phyloP scores from a whole-genome alignment of 352 stramenopile genomes.

The Vaucheria bursata region DNA sequence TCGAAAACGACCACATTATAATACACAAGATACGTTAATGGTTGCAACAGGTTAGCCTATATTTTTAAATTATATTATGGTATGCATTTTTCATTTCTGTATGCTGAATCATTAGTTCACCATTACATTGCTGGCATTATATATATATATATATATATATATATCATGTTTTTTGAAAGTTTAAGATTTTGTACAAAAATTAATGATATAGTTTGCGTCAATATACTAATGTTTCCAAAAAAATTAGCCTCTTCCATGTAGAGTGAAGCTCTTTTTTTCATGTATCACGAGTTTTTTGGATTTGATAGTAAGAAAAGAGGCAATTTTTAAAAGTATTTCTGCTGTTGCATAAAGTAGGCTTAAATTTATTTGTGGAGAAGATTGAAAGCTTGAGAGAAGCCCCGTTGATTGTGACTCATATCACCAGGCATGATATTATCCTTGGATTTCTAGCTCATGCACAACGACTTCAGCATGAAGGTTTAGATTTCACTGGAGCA shows the following conservation, averaged over 20 bases:
- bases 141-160: no score
- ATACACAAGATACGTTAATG: constrained; percentile 38
- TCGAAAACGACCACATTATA: constrained; percentile 33
- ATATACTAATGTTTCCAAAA: no score
- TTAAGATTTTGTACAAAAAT: no score
- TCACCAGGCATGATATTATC: constrained; percentile 36
- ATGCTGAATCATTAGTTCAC: no score
- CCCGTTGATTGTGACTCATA: constrained; percentile 37
- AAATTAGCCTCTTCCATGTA: not conserved
- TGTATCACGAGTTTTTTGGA: not conserved
- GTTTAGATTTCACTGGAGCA: not conserved
- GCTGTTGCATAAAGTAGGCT: constrained; percentile 6
- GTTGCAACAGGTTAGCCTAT: constrained; percentile 35
- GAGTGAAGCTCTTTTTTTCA: constrained; percentile 7
- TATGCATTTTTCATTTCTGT: no score
- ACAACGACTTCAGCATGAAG: constrained; percentile 17
- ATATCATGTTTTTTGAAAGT: no score
- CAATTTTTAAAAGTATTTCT: constrained; percentile 4
- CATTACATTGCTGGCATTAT: no score
- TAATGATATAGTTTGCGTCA: no score
- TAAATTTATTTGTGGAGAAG: constrained; percentile 38
- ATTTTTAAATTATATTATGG: no score
- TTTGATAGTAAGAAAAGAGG: not conserved
- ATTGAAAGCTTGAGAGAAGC: constrained; percentile 14
- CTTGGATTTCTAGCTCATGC: constrained; percentile 35